Percentiles rank a stretch among this genome's conserved stretches.
Evolutionary conservation across 202 grass and related monocot species (phyloP).

Genomic region (Musa balbisiana): DNA sequence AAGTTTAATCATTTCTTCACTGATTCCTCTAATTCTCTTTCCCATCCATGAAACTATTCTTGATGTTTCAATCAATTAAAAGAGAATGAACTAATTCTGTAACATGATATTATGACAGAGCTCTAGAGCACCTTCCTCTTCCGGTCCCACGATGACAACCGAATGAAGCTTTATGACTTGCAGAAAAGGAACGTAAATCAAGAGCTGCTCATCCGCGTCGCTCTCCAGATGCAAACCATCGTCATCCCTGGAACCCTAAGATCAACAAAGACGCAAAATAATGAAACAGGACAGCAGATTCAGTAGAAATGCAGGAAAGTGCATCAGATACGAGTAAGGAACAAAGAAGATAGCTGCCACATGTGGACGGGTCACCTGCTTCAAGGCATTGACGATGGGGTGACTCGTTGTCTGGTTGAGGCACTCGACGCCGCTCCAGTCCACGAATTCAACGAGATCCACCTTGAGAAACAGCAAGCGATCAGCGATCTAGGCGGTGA

Average conservation of each 20-base stretch:
- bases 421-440: conserved; percentile 97
- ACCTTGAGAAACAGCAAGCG: conserved; percentile 29
- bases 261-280: background rate
- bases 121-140: conserved; percentile 55
- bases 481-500: background rate
- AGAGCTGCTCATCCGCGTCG: conserved; percentile 81
- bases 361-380: conserved; percentile 40
- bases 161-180: conserved; percentile 93
- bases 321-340: background rate
- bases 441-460: conserved; percentile 96
- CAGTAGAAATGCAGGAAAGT: background rate
- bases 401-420: conserved; percentile 83
- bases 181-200: conserved; percentile 80
- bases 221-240: conserved; percentile 73
- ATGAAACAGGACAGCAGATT: conserved; percentile 1
- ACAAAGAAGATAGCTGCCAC: background rate
- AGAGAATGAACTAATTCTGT: no score
- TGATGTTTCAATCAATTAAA: no score
- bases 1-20: no score
- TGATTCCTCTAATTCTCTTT: no score
- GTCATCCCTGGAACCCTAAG: conserved; percentile 65
- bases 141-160: conserved; percentile 60
- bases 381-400: conserved; percentile 56
- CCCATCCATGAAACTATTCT: no score
- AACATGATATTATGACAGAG: background rate